These are phyloP conservation scores for Aureobasidium sp. DNA, from an alignment of 2,329 filamentous ascomycete species.

Conservation along the genomic window DNA sequence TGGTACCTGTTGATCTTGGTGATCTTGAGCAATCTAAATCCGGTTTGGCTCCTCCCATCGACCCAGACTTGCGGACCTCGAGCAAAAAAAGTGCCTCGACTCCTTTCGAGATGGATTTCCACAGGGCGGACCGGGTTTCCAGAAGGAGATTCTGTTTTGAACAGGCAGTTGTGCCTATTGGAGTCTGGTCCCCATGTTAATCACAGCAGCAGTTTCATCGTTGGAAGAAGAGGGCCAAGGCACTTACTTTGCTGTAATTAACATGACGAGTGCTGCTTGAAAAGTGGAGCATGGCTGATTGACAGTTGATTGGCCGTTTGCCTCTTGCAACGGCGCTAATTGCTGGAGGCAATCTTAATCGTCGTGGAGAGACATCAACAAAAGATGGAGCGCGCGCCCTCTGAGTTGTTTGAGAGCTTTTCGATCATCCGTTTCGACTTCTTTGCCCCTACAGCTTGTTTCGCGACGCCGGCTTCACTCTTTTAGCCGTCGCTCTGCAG, in stretches of 20 bases:
- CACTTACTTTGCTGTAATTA: constrained; percentile 2
- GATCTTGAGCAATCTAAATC: constrained; percentile 7
- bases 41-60: constrained; percentile 2
- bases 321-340: constrained; percentile 5
- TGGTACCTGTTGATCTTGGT: constrained; percentile 10
- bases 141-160: background rate
- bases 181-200: constrained; percentile 12
- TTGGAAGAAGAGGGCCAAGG: background rate
- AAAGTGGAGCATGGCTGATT: background rate
- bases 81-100: background rate
- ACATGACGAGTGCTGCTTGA: constrained; percentile 10
- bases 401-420: constrained; percentile 3
- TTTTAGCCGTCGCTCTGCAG: constrained; percentile 49
- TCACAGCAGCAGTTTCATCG: constrained; percentile 4
- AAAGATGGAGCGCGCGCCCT: constrained; percentile 8
- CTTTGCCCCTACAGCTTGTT: constrained; percentile 16
- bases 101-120: background rate
- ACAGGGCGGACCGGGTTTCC: background rate
- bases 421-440: constrained; percentile 17
- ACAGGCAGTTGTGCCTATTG: constrained; percentile 11
- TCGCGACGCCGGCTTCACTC: constrained; percentile 53
- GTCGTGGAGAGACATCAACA: constrained; percentile 9
- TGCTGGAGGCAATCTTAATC: constrained; percentile 5
- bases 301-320: constrained; percentile 6
- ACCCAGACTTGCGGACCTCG: background rate